Percentiles rank a stretch among this genome's conserved stretches.
phyloP scores from a whole-genome alignment of 768 basidiomycete genomes.

The Tylopilus intermedius region DNA sequence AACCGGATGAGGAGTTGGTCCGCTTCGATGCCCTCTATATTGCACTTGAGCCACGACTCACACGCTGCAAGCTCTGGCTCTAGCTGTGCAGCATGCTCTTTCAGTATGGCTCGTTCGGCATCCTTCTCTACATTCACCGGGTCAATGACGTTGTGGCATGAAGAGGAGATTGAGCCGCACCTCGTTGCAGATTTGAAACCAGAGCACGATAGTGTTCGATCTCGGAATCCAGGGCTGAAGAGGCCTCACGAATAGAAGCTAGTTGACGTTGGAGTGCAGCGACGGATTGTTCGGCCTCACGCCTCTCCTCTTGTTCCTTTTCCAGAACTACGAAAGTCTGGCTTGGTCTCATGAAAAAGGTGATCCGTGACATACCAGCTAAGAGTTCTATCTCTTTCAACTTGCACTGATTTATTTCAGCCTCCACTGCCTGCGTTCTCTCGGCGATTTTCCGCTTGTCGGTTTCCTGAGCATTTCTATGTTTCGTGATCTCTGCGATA shows the following conservation, averaged over 20 bases:
- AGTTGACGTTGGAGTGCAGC: constrained; percentile 64
- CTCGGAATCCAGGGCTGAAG: constrained; percentile 55
- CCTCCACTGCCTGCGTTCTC: constrained; percentile 55
- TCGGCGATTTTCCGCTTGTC: constrained; percentile 63
- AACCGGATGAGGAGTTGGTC: constrained; percentile 75
- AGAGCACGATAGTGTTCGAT: constrained; percentile 67
- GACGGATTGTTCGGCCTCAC: constrained; percentile 61
- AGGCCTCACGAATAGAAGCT: constrained; percentile 55
- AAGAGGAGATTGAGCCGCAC: constrained; percentile 33
- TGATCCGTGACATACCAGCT: constrained; percentile 47
- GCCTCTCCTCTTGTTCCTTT: constrained; percentile 66
- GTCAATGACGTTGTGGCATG: background rate
- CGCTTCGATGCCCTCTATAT: constrained; percentile 73
- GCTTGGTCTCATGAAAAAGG: background rate
- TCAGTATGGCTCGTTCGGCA: constrained; percentile 56
- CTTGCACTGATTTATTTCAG: constrained; percentile 72
- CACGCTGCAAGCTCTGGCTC: constrained; percentile 52
- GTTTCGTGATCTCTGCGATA: constrained; percentile 62
- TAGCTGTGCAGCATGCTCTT: constrained; percentile 46
- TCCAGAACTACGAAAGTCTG: constrained; percentile 45
- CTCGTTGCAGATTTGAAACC: constrained; percentile 59
- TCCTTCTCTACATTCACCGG: constrained; percentile 50
- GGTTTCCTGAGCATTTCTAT: constrained; percentile 54
- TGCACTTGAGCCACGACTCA: constrained; percentile 55
- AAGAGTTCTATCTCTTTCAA: constrained; percentile 75